A percentile compares a stretch with the other conserved stretches of the same genome.
phyloP scores from a whole-genome alignment of 768 basidiomycete genomes.

The Serpula lacrymans region DNA sequence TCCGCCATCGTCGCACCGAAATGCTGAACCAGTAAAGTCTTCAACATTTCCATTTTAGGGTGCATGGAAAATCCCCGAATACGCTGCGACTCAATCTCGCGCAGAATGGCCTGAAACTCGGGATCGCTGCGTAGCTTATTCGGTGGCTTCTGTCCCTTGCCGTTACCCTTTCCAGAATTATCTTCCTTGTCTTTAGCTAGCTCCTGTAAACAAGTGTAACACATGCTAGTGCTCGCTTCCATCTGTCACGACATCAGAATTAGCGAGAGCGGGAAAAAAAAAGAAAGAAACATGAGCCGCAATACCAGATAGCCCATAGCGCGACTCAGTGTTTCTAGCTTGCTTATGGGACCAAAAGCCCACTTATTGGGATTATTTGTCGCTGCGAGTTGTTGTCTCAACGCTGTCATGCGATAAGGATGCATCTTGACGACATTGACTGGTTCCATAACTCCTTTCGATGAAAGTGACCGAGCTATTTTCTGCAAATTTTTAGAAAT shows the following conservation, averaged over 20 bases:
- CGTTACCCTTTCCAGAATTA: slow-evolving; percentile 27
- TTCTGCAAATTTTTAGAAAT: slow-evolving; percentile 23
- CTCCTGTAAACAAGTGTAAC: slow-evolving; percentile 59
- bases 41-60: slow-evolving; percentile 90
- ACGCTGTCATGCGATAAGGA: slow-evolving; percentile 53
- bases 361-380: slow-evolving; percentile 38
- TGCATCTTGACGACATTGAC: slow-evolving; percentile 64
- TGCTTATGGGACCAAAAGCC: slow-evolving; percentile 49
- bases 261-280: slow-evolving; percentile 3
- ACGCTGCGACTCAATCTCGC: slow-evolving; percentile 61
- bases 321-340: slow-evolving; percentile 61
- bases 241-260: slow-evolving; percentile 43
- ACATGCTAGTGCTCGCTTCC: slow-evolving; percentile 80
- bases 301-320: slow-evolving; percentile 90
- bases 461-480: slow-evolving; percentile 33
- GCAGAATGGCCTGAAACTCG: slow-evolving; percentile 61
- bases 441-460: slow-evolving; percentile 42
- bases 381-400: slow-evolving; percentile 35
- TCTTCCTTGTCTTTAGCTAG: slow-evolving; percentile 39
- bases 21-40: slow-evolving; percentile 71
- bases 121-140: slow-evolving; percentile 50
- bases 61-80: slow-evolving; percentile 60
- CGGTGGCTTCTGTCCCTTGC: slow-evolving; percentile 36
- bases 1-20: slow-evolving; percentile 49
- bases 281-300: slow-evolving; percentile 18